Conservation (phyloP, 2,329 filamentous ascomycete genomes). For the Aspergillus sp. region DNA sequence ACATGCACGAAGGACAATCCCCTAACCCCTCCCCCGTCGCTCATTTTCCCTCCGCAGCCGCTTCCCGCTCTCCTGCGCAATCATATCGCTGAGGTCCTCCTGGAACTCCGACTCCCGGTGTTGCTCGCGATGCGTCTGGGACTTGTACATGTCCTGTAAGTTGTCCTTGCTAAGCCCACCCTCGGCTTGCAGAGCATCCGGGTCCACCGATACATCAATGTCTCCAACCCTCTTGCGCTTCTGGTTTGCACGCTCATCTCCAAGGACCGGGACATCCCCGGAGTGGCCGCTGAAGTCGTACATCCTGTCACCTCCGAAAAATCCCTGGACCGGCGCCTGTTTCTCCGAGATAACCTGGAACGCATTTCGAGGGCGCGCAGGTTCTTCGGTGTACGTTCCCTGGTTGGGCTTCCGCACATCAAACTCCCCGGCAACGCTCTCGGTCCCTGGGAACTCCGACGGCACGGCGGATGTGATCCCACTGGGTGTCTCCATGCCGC, state of each 20-base stretch:
- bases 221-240: slow-evolving; percentile 96
- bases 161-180: slow-evolving; percentile 80
- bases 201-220: slow-evolving; percentile 83
- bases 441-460: slow-evolving; percentile 65
- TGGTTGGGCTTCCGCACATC: slow-evolving; percentile 79
- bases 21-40: slow-evolving; percentile 50
- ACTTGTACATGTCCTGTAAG: slow-evolving; percentile 70
- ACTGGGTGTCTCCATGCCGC: slow-evolving; percentile 69
- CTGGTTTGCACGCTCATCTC: slow-evolving; percentile 63
- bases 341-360: slow-evolving; percentile 87
- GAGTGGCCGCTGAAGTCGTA: slow-evolving; percentile 69
- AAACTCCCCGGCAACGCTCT: slow-evolving; percentile 75
- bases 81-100: slow-evolving; percentile 92
- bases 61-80: slow-evolving; percentile 86
- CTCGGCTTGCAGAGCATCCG: slow-evolving; percentile 64
- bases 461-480: slow-evolving; percentile 73
- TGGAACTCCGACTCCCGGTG: slow-evolving; percentile 67
- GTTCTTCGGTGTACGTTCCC: slow-evolving; percentile 82
- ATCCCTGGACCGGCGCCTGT: slow-evolving; percentile 74
- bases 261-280: slow-evolving; percentile 60
- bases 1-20: too few relatives aligned
- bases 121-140: slow-evolving; percentile 53
- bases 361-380: slow-evolving; percentile 61
- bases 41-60: slow-evolving; percentile 81
- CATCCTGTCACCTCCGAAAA: slow-evolving; percentile 89